These are phyloP conservation scores for Trametes villosa DNA, from an alignment of 768 basidiomycete genomes.

Conservation along the genomic window DNA sequence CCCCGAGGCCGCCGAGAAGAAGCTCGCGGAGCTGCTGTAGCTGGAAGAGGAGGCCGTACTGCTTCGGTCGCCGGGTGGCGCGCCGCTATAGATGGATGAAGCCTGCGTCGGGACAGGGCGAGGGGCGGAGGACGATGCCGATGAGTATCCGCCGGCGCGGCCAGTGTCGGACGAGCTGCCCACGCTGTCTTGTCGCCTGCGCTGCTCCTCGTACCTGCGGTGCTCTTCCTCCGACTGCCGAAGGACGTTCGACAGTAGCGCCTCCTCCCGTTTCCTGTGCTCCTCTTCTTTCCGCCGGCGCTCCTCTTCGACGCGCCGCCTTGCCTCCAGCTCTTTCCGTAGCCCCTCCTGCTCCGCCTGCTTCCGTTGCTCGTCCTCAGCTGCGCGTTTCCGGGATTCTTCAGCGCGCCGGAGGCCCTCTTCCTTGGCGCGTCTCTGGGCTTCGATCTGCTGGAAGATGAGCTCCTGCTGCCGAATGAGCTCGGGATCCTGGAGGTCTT, in stretches of 20 bases:
- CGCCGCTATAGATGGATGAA: conserved; percentile 25
- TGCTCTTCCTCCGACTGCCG: conserved; percentile 42
- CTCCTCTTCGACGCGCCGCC: conserved; percentile 20
- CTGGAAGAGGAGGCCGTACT: conserved; percentile 35
- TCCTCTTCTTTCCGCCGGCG: conserved; percentile 21
- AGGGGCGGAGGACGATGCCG: conserved; percentile 36
- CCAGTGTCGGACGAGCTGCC: conserved; percentile 23
- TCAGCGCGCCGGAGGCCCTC: conserved; percentile 8
- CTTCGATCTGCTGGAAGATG: conserved; percentile 19
- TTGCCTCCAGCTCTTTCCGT: conserved; percentile 2
- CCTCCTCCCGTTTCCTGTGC: conserved; percentile 31
- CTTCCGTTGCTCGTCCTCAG: conserved; percentile 5
- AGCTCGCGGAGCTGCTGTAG: conserved; percentile 26
- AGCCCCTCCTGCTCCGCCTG: conserved; percentile 8
- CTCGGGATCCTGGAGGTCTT: not conserved
- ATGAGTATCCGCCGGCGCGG: conserved; percentile 30
- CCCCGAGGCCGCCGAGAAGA: conserved; percentile 27
- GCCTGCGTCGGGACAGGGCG: conserved; percentile 35
- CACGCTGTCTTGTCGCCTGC: conserved; percentile 29
- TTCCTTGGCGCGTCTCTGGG: conserved; percentile 6
- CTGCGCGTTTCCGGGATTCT: conserved; percentile 1
- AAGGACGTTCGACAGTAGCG: conserved; percentile 36
- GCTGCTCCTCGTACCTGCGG: conserved; percentile 16
- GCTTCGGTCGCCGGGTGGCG: conserved; percentile 32
- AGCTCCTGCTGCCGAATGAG: conserved; percentile 12